Conservation (phyloP, 1,139 yeast species). For the Arxiozyma heterogenica region DNA sequence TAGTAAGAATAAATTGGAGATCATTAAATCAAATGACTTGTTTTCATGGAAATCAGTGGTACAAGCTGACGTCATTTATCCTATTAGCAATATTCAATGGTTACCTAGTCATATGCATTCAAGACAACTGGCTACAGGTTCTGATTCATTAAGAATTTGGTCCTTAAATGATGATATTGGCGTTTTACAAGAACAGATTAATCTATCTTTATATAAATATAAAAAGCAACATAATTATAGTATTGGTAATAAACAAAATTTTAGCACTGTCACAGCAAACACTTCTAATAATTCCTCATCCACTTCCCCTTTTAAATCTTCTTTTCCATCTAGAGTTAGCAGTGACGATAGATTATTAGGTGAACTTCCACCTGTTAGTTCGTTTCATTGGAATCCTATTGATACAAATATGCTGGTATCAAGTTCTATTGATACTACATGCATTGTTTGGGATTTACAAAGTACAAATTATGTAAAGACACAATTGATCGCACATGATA, state of each 20-base stretch:
- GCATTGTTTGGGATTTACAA: conserved; percentile 85
- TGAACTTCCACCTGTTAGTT: conserved; percentile 69
- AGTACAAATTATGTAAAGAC: conserved; percentile 72
- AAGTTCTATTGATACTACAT: conserved; percentile 88
- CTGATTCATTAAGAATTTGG: conserved; percentile 32
- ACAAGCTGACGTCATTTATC: conserved; percentile 48
- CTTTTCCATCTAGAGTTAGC: background rate
- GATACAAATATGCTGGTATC: conserved; percentile 71
- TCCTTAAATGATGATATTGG: conserved; percentile 21
- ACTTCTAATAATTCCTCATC: background rate
- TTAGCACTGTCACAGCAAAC: background rate
- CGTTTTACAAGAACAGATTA: conserved; percentile 25
- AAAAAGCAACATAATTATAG: conserved; percentile 19
- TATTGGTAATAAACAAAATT: background rate
- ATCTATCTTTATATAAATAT: conserved; percentile 28
- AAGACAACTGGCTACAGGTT: conserved; percentile 29
- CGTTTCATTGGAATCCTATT: conserved; percentile 83
- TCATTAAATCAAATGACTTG: conserved; percentile 32
- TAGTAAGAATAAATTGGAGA: conserved; percentile 25
- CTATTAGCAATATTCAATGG: conserved; percentile 59
- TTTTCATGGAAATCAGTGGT: conserved; percentile 42
- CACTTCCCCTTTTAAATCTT: background rate
- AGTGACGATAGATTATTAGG: conserved; percentile 17
- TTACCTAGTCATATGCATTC: conserved; percentile 38
- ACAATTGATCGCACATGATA: conserved; percentile 91